phyloP scores from a whole-genome alignment of 352 stramenopile species.

The Pythium scleroteichum region DNA sequence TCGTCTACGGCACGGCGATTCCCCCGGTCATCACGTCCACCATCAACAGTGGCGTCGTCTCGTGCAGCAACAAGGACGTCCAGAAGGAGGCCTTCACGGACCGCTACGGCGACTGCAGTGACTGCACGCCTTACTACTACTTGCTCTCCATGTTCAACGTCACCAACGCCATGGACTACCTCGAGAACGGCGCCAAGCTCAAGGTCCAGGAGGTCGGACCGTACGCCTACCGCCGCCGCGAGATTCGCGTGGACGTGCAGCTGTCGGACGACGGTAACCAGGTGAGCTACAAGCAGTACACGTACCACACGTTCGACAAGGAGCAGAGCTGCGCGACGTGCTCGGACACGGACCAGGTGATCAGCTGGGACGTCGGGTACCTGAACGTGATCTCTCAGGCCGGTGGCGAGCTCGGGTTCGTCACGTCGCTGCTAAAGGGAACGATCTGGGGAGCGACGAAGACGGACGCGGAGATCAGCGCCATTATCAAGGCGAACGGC shows the following conservation, averaged over 20 bases:
- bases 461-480: slow-evolving; percentile 26
- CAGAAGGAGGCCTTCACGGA: slow-evolving; percentile 50
- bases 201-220: slow-evolving; percentile 65
- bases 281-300: slow-evolving; percentile 80
- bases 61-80: slow-evolving; percentile 44
- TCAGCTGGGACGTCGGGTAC: slow-evolving; percentile 65
- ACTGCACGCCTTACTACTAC: slow-evolving; percentile 77
- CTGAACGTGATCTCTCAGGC: slow-evolving; percentile 64
- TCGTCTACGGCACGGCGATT: slow-evolving; percentile 58
- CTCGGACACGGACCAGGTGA: slow-evolving; percentile 53
- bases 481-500: slow-evolving; percentile 41
- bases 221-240: slow-evolving; percentile 67
- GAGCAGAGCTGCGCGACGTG: slow-evolving; percentile 56
- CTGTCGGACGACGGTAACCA: slow-evolving; percentile 46
- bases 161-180: slow-evolving; percentile 67
- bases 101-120: slow-evolving; percentile 69
- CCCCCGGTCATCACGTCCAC: slow-evolving; percentile 41
- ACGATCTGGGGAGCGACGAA: slow-evolving; percentile 40
- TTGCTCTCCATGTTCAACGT: slow-evolving; percentile 72
- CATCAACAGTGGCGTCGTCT: slow-evolving; percentile 44
- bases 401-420: slow-evolving; percentile 60
- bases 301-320: slow-evolving; percentile 63
- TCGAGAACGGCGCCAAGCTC: slow-evolving; percentile 52
- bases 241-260: slow-evolving; percentile 67
- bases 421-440: slow-evolving; percentile 40